Evolutionary conservation across 1,284 basidiomycete genomes (phyloP).

Genomic region (Irpex sp.): DNA sequence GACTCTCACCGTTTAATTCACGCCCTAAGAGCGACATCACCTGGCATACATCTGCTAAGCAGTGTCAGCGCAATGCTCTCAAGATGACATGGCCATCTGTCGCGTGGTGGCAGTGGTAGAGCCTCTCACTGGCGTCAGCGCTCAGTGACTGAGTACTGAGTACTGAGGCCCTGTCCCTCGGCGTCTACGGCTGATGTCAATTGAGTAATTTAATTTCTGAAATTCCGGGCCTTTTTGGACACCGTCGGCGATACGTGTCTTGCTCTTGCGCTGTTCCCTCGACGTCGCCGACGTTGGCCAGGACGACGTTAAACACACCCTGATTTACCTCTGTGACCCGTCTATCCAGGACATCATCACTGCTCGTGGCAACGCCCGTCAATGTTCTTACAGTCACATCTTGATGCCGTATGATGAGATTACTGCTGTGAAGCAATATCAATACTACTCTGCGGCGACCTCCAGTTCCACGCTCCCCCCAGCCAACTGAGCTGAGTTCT

Average conservation of each 20-base stretch:
- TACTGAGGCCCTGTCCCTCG: not conserved
- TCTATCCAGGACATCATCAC: not conserved
- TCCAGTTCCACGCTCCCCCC: not conserved
- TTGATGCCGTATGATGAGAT: not conserved
- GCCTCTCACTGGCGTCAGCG: not conserved
- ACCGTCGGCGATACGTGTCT: too few species aligned
- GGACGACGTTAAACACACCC: not conserved
- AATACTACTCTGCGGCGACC: not conserved
- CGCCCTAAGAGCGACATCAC: not conserved
- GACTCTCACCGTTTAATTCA: not conserved
- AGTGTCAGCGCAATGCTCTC: not conserved
- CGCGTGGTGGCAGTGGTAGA: too few species aligned
- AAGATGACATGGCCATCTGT: too few species aligned
- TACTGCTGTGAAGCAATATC: conserved; percentile 1
- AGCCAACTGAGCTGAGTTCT: not conserved
- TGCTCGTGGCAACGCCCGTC: not conserved
- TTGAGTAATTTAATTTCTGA: not conserved
- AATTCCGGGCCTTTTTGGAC: not conserved
- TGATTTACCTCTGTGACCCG: not conserved
- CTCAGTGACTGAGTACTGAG: not conserved
- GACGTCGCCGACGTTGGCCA: not conserved
- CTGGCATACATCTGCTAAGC: not conserved
- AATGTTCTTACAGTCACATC: not conserved
- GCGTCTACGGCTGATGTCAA: not conserved
- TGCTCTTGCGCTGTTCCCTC: not conserved